Conservation (phyloP, 108 stramenopile species). For the Epithemia pelagica region DNA sequence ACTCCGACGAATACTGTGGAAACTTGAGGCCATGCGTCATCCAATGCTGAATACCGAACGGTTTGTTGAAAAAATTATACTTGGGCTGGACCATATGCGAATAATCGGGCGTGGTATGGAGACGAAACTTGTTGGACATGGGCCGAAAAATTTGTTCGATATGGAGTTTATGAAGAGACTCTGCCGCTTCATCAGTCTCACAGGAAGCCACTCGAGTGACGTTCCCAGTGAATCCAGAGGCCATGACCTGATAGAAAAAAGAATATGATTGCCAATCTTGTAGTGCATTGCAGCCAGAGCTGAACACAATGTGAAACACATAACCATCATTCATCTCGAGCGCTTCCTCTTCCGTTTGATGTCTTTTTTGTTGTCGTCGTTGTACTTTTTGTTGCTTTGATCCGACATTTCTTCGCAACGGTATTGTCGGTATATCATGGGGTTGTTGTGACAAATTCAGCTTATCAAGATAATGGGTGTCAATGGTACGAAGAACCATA, state of each 20-base stretch:
- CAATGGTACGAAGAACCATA: not conserved
- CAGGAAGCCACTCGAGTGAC: slow-evolving; percentile 88
- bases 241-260: slow-evolving; percentile 72
- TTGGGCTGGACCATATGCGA: not conserved
- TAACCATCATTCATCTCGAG: not conserved
- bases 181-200: slow-evolving; percentile 14
- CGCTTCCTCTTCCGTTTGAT: not conserved
- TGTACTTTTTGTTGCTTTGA: not conserved
- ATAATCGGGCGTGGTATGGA: slow-evolving; percentile 74
- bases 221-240: slow-evolving; percentile 70
- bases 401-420: not conserved
- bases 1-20: not conserved
- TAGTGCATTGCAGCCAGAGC: slow-evolving; percentile 26
- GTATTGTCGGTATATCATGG: not conserved
- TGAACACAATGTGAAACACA: slow-evolving; percentile 11
- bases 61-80: slow-evolving; percentile 90
- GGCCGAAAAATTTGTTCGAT: slow-evolving; percentile 26
- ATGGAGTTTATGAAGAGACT: slow-evolving; percentile 15
- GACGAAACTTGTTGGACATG: slow-evolving; percentile 47
- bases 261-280: slow-evolving; percentile 93
- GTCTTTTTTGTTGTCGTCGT: not conserved
- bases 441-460: not conserved
- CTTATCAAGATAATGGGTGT: not conserved
- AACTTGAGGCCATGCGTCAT: slow-evolving; percentile 59
- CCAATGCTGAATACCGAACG: slow-evolving; percentile 82